Conservation (phyloP, 164 flowering plant species). For the Macadamia integrifolia region DNA sequence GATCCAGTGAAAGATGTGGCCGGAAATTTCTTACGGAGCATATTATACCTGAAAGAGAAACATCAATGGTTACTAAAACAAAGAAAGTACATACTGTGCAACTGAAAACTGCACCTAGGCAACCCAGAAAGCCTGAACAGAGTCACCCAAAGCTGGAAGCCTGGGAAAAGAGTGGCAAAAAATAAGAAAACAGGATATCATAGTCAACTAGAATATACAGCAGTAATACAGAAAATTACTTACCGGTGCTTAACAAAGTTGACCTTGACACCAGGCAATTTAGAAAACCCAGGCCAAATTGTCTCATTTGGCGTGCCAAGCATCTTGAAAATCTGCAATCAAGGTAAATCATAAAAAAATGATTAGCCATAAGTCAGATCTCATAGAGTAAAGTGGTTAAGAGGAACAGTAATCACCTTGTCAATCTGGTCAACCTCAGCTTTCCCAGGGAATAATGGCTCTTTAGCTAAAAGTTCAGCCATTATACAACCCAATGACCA, state of each 20-base stretch:
- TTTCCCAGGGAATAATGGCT: constrained; percentile 85
- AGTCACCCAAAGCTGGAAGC: constrained; percentile 90
- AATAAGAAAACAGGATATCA: constrained; percentile 38
- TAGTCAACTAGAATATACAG: constrained; percentile 5
- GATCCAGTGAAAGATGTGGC: constrained; percentile 82
- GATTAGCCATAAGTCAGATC: not conserved
- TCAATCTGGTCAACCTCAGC: constrained; percentile 90
- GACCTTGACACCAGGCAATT: constrained; percentile 78
- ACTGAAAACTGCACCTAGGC: constrained; percentile 48
- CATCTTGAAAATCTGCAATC: constrained; percentile 58
- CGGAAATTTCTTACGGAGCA: constrained; percentile 76
- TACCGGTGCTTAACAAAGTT: constrained; percentile 81
- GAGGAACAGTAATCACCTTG: constrained; percentile 45
- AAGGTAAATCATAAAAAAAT: not conserved
- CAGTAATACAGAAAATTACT: constrained; percentile 14
- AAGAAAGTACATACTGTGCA: constrained; percentile 10
- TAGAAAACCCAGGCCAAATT: constrained; percentile 83
- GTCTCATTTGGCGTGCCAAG: constrained; percentile 90
- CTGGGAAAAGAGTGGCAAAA: constrained; percentile 23
- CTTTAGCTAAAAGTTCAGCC: constrained; percentile 91
- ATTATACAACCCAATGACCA: constrained; percentile 98
- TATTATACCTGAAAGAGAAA: constrained; percentile 69
- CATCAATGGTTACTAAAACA: constrained; percentile 31
- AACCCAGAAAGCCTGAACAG: constrained; percentile 81
- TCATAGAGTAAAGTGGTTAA: not conserved